Percentiles rank a stretch among this genome's conserved stretches.
These are phyloP conservation scores for Lactifluus volemus DNA, from an alignment of 768 basidiomycete species.

Conservation along the genomic window DNA sequence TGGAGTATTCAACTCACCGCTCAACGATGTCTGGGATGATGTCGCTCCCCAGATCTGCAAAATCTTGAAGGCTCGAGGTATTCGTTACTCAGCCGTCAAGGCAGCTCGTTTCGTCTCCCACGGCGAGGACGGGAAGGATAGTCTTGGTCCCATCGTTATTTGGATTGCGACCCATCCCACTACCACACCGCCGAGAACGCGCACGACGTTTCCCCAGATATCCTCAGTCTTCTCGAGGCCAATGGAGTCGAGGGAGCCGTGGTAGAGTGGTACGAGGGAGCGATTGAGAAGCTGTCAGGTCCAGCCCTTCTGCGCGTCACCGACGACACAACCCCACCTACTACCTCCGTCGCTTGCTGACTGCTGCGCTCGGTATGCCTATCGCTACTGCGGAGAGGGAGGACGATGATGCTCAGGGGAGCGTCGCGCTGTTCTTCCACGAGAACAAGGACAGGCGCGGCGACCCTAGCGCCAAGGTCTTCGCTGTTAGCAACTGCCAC, in stretches of 20 bases:
- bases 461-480: slow-evolving; percentile 23
- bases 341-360: neutral
- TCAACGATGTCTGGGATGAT: slow-evolving; percentile 9
- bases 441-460: slow-evolving; percentile 17
- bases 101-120: neutral
- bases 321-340: neutral
- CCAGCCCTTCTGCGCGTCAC: neutral
- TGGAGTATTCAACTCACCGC: slow-evolving; percentile 12
- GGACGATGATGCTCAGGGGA: neutral
- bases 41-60: slow-evolving; percentile 10
- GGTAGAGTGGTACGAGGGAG: neutral
- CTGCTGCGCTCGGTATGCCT: neutral
- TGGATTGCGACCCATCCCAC: slow-evolving; percentile 20
- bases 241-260: neutral
- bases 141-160: slow-evolving; percentile 21
- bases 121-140: slow-evolving; percentile 11
- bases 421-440: neutral
- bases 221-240: slow-evolving; percentile 8
- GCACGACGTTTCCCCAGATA: slow-evolving; percentile 18
- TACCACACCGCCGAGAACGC: slow-evolving; percentile 17
- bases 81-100: neutral
- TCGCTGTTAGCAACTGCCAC: slow-evolving; percentile 26
- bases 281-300: neutral
- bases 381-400: neutral
- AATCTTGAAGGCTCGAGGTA: neutral